Percentiles rank a stretch among this genome's conserved stretches.
Conservation (phyloP, 768 basidiomycete species). For the Russula olivacea region DNA sequence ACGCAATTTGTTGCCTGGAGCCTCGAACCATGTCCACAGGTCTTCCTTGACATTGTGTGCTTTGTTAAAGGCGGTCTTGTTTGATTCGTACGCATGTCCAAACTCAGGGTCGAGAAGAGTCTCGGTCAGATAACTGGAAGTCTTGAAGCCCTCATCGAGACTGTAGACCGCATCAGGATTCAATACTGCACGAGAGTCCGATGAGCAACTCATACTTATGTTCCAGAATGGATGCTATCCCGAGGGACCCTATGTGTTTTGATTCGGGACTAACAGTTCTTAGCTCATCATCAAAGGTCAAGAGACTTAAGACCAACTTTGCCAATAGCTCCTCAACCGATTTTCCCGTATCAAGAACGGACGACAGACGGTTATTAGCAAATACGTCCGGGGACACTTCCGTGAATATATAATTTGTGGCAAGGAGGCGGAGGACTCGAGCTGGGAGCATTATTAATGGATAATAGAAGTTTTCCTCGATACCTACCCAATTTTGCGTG, state of each 20-base stretch:
- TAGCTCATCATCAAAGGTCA: neutral
- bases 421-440: slow-evolving; percentile 26
- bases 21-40: slow-evolving; percentile 3
- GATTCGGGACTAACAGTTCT: slow-evolving; percentile 3
- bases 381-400: slow-evolving; percentile 30
- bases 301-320: slow-evolving; percentile 1
- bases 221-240: slow-evolving; percentile 23
- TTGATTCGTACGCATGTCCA: slow-evolving; percentile 4
- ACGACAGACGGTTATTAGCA: slow-evolving; percentile 29
- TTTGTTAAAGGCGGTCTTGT: slow-evolving; percentile 11
- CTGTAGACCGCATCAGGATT: neutral
- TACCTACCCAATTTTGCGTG: slow-evolving; percentile 34
- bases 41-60: neutral
- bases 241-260: slow-evolving; percentile 26
- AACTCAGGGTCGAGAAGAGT: slow-evolving; percentile 22
- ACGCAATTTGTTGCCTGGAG: slow-evolving; percentile 9
- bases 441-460: slow-evolving; percentile 10
- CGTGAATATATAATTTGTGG: slow-evolving; percentile 27
- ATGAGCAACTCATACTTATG: slow-evolving; percentile 13
- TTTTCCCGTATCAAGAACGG: slow-evolving; percentile 29
- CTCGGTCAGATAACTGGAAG: slow-evolving; percentile 26
- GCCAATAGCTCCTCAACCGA: slow-evolving; percentile 23
- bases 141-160: slow-evolving; percentile 22
- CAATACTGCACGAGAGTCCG: neutral
- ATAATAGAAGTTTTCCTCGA: neutral